These are phyloP conservation scores for Hygrophila difformis DNA, from an alignment of 257 asterid species.

Conservation along the genomic window DNA sequence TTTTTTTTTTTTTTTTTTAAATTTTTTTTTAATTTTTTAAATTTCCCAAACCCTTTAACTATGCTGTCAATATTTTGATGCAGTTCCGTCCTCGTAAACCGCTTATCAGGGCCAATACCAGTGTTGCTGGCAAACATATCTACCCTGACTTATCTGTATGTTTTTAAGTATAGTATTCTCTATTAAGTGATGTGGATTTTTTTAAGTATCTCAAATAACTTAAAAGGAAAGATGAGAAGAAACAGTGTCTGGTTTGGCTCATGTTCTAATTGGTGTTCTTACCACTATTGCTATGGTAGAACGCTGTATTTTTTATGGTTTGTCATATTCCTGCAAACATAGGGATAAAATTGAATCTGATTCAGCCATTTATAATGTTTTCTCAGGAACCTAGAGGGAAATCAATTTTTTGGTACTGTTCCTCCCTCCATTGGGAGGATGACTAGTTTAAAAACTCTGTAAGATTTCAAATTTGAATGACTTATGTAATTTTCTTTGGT, in stretches of 20 bases:
- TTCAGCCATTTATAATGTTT: constrained; percentile 13
- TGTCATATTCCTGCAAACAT: background rate
- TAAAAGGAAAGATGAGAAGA: constrained; percentile 5
- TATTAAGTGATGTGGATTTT: constrained; percentile 13
- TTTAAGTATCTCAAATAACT: constrained; percentile 1
- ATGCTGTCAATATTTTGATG: constrained; percentile 22
- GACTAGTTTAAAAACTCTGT: constrained; percentile 51
- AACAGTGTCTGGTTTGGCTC: background rate
- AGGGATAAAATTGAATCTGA: background rate
- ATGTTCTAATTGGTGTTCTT: no score
- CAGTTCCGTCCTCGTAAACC: constrained; percentile 88
- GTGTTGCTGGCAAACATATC: constrained; percentile 56
- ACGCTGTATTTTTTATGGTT: background rate
- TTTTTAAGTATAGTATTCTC: constrained; percentile 17
- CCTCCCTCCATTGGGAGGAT: constrained; percentile 66
- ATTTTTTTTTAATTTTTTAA: constrained; percentile 4
- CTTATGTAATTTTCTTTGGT: constrained; percentile 1
- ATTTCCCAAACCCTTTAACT: constrained; percentile 13
- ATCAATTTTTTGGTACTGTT: constrained; percentile 61
- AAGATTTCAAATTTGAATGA: constrained; percentile 28
- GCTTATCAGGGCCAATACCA: constrained; percentile 81
- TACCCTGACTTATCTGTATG: constrained; percentile 82
- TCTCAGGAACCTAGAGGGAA: constrained; percentile 75
- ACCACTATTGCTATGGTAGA: background rate
- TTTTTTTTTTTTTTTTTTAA: no score